Conservation (phyloP, 768 basidiomycete genomes). For the Leccinum barrowsii region DNA sequence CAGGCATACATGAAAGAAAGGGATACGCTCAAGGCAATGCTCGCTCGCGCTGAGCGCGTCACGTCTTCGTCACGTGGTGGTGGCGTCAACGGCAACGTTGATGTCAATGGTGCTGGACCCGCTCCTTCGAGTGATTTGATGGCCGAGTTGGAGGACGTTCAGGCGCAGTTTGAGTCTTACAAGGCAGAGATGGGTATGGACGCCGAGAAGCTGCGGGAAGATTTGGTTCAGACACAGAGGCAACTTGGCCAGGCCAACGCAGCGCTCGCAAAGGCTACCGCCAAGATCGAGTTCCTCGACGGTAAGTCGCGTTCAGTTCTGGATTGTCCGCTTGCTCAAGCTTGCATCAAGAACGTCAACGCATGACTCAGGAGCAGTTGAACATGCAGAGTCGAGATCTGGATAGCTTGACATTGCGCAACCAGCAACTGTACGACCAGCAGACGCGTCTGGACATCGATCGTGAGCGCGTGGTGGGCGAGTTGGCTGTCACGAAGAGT, state of each 20-base stretch:
- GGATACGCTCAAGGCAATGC: conserved; percentile 77
- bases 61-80: conserved; percentile 13
- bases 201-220: conserved; percentile 65
- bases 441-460: conserved; percentile 74
- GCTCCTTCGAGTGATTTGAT: conserved; percentile 39
- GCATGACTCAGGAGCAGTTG: conserved; percentile 68
- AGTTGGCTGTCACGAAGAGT: conserved; percentile 54
- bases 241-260: conserved; percentile 65
- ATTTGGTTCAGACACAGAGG: conserved; percentile 58
- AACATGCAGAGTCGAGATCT: conserved; percentile 59
- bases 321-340: neutral
- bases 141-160: conserved; percentile 66
- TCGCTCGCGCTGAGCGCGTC: conserved; percentile 48
- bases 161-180: conserved; percentile 78
- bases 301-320: conserved; percentile 42
- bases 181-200: conserved; percentile 80
- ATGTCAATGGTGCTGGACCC: conserved; percentile 25
- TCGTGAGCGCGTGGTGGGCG: conserved; percentile 63
- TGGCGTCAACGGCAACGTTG: conserved; percentile 36
- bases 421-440: conserved; percentile 70
- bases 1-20: conserved; percentile 85
- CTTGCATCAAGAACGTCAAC: conserved; percentile 54
- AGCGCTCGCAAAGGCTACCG: conserved; percentile 77
- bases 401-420: conserved; percentile 62
- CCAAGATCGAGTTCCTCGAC: conserved; percentile 72